Evolutionary conservation across 1,139 yeast genomes (phyloP), one percentile per base, ranked within the genome.

Genomic region (Taphrina communis): DNA sequence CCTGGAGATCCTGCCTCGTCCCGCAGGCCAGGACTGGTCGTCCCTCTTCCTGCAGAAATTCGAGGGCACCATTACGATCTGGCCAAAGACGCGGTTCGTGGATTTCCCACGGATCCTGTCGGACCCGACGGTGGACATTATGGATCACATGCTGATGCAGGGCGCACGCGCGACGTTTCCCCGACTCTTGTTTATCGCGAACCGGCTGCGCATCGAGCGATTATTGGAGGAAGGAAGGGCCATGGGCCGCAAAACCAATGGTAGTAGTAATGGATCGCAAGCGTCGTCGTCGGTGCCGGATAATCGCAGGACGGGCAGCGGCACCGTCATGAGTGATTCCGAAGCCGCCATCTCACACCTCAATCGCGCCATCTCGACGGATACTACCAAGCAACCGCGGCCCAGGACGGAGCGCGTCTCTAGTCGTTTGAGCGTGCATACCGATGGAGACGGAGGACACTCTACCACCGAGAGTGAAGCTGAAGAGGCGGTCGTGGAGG

Each of bases 21-120:
- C 88, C 60, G 78, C 87, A 78, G 89, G 88, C 73, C 92, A 87
- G 76, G 95, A 89, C 77, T 89, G 94, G 94, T 87, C 89, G 75
- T 86, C 85, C 74, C 82, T 89, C 56, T 89, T 90, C 84, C 78
- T 89, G 50, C 96, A 89, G 77, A 81, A 84, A 70, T 89, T 89
- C 74, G 85, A 88, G 55, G 96, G 96, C 1, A 82, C 89, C 0
- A 86, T 89, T 11, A 89, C 95, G 0, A 82, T 89, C 41, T 89
- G 92, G 88, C 95, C 95, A 2, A 82, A 87, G 72, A 84, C 86
- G 73, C 79, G 80, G 57, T 76, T 88, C 19, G 77, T 76, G 50
- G 95, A 89, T 75, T 86, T 88, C 73, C 82, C 82, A 80, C 83
- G 86, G 75, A 86, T 89, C 56, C 79, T 89, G 69, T 82, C 87